phyloP scores from a whole-genome alignment of 2,329 filamentous ascomycete genomes.

The Talaromyces sp. region DNA sequence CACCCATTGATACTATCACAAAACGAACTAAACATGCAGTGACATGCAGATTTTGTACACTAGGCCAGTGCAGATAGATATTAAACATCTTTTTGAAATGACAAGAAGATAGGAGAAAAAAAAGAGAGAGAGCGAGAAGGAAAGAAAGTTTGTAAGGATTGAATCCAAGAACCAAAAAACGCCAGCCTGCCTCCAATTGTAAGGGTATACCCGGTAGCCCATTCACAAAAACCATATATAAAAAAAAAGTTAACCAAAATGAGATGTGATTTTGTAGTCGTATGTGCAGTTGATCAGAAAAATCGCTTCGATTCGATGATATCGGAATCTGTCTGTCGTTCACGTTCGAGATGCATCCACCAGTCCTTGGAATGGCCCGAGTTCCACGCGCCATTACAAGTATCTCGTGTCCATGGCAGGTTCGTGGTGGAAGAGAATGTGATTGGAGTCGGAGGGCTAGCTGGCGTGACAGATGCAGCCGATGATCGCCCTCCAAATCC shows the following conservation, averaged over 20 bases:
- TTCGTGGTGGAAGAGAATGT: constrained; percentile 20
- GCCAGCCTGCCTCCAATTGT: not conserved
- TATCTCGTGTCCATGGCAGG: constrained; percentile 36
- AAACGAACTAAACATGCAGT: not conserved
- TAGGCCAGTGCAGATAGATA: not conserved
- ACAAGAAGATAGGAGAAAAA: not conserved
- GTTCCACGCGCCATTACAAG: constrained; percentile 41
- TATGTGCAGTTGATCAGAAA: constrained; percentile 19
- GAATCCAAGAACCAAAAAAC: not conserved
- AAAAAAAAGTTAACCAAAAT: not conserved
- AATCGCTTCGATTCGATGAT: constrained; percentile 28
- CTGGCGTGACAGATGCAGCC: constrained; percentile 25
- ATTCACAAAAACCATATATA: not conserved
- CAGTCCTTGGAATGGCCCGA: constrained; percentile 36
- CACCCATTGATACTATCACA: not conserved
- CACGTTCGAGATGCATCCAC: constrained; percentile 41
- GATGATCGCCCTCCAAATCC: constrained; percentile 27
- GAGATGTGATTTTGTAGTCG: not conserved
- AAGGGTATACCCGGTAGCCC: not conserved
- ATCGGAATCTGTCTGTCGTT: constrained; percentile 28
- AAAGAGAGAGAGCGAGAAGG: not conserved
- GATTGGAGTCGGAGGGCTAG: constrained; percentile 26
- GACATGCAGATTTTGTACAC: not conserved
- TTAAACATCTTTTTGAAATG: not conserved
- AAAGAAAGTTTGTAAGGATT: not conserved